Conservation (phyloP, 352 stramenopile species). For the Globisporangium megalacanthum region DNA sequence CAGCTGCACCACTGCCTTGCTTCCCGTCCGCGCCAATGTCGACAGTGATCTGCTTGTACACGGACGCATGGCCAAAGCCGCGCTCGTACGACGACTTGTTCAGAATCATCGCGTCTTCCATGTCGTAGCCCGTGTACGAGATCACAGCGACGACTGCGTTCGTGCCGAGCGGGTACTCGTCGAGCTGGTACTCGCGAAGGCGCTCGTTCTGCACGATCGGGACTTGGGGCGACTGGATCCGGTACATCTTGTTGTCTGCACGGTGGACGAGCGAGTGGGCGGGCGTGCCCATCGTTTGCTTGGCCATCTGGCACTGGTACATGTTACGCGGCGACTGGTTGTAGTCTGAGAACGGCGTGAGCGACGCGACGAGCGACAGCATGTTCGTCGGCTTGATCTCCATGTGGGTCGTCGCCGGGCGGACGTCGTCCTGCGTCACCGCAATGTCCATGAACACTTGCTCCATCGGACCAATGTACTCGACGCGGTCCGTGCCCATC, state of each 20-base stretch:
- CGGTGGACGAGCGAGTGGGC: constrained; percentile 95
- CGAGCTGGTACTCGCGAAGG: constrained; percentile 96
- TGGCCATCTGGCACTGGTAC: constrained; percentile 99
- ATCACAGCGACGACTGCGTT: constrained; percentile 99
- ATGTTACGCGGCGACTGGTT: constrained; percentile 99
- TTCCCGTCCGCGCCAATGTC: constrained; percentile 76
- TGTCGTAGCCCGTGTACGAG: constrained; percentile 97
- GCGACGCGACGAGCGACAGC: constrained; percentile 97
- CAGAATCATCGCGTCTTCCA: constrained; percentile 99
- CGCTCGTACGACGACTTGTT: constrained; percentile 99
- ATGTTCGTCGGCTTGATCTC: constrained; percentile 99
- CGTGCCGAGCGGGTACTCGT: constrained; percentile 98
- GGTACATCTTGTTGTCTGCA: constrained; percentile 99
- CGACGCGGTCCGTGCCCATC: constrained; percentile 86
- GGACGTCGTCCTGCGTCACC: constrained; percentile 93
- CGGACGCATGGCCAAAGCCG: constrained; percentile 96
- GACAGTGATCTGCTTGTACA: constrained; percentile 98
- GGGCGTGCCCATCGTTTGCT: constrained; percentile 99
- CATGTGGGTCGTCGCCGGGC: constrained; percentile 96
- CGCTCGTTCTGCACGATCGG: constrained; percentile 97
- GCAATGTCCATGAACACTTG: constrained; percentile 98
- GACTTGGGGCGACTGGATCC: constrained; percentile 97
- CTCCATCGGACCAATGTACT: constrained; percentile 98
- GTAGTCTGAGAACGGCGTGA: constrained; percentile 99
- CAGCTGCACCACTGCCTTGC: constrained; percentile 43